These are phyloP conservation scores for Saccharomycopsis sp. DNA, from an alignment of 805 yeast genomes.

Conservation along the genomic window DNA sequence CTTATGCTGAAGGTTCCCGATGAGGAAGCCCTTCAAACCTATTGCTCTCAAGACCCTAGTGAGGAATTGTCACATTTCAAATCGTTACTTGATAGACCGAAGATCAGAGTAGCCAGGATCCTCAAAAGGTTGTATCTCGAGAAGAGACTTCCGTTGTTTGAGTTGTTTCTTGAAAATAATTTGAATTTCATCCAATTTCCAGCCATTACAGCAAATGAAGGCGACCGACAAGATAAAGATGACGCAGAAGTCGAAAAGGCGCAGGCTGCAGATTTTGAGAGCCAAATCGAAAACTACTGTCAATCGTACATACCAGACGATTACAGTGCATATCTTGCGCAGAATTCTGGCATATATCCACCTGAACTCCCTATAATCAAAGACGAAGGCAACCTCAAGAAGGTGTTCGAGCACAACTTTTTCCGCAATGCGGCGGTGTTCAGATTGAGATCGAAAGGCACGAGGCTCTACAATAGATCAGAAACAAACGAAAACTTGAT, in stretches of 20 bases:
- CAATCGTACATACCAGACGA: background rate
- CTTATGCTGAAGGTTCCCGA: background rate
- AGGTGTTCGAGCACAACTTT: slow-evolving; percentile 23
- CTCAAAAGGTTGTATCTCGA: background rate
- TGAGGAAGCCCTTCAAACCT: background rate
- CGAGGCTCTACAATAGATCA: background rate
- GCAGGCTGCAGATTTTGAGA: background rate
- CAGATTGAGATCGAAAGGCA: background rate
- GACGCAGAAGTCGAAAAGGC: background rate
- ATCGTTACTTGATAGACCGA: background rate
- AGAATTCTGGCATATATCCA: slow-evolving; percentile 1
- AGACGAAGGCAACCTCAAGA: background rate
- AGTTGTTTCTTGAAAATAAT: background rate
- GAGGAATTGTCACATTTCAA: background rate
- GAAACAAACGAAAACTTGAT: background rate
- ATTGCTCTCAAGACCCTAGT: background rate
- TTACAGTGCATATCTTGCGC: slow-evolving; percentile 22
- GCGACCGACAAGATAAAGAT: background rate
- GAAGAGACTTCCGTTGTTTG: slow-evolving; percentile 1
- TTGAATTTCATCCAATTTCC: background rate
- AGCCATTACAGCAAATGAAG: background rate
- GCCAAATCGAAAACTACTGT: background rate
- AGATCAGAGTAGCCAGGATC: background rate
- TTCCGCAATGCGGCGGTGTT: background rate
- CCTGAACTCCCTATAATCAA: slow-evolving; percentile 5